Percentiles rank a stretch among this genome's conserved stretches.
These are phyloP conservation scores for Leccinum pellstonianum DNA, from an alignment of 768 basidiomycete species.

Conservation along the genomic window DNA sequence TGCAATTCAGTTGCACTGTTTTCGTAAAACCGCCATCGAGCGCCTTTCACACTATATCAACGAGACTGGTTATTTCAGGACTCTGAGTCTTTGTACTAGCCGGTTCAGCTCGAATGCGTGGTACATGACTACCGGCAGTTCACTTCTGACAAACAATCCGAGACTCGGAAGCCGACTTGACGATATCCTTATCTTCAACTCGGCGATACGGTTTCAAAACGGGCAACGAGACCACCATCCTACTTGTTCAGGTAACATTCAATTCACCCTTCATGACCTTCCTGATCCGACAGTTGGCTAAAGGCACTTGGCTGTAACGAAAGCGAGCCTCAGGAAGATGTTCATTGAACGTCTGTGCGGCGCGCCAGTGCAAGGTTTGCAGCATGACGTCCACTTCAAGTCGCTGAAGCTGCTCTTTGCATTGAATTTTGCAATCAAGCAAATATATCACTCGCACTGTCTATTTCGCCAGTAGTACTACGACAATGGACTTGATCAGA, in stretches of 20 bases:
- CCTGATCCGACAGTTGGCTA: background rate
- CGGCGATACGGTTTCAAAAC: slow-evolving; percentile 61
- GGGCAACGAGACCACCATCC: slow-evolving; percentile 61
- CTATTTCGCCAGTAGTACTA: background rate
- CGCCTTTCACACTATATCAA: background rate
- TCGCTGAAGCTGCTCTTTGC: background rate
- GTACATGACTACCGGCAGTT: slow-evolving; percentile 3
- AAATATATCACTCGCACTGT: background rate
- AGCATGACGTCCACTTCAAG: background rate
- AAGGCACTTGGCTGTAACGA: background rate
- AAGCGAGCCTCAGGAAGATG: background rate
- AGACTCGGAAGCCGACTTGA: slow-evolving; percentile 40
- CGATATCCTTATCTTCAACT: slow-evolving; percentile 54
- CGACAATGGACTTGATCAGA: slow-evolving; percentile 38
- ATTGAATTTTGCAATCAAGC: background rate
- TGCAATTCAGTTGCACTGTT: background rate
- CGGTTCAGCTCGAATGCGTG: slow-evolving; percentile 16
- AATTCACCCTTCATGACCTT: slow-evolving; percentile 7
- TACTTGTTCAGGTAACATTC: slow-evolving; percentile 23
- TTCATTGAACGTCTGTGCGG: background rate
- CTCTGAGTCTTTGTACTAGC: background rate
- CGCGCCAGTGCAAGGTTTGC: background rate
- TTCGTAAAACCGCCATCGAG: background rate
- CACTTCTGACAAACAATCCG: background rate
- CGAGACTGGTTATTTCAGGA: slow-evolving; percentile 2